A percentile compares a stretch with the other conserved stretches of the same genome.
These are phyloP conservation scores for Condylostoma magnum DNA, from an alignment of 169 alveolate genomes.

Conservation along the genomic window DNA sequence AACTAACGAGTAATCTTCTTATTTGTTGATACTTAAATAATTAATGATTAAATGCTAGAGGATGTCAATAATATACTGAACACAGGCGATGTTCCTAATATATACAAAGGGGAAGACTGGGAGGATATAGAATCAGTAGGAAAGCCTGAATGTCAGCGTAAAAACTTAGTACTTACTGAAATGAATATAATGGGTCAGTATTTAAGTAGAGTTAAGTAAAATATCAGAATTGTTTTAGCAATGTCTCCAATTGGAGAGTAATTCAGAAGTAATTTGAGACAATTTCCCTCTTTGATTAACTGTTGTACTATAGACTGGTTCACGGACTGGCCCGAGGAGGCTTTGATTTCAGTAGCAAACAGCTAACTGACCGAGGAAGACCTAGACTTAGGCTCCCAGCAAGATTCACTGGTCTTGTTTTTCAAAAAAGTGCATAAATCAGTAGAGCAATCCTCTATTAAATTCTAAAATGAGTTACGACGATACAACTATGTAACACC, in stretches of 20 bases:
- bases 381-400: conserved; percentile 42
- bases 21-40: conserved; percentile 90
- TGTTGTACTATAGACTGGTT: conserved; percentile 95
- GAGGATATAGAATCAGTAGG: conserved; percentile 87
- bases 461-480: conserved; percentile 79
- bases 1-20: conserved; percentile 88
- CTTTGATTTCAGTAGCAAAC: conserved; percentile 88
- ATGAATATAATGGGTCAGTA: conserved; percentile 90
- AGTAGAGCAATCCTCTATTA: conserved; percentile 82
- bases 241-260: conserved; percentile 91
- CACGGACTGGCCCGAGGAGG: conserved; percentile 95
- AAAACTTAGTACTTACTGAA: conserved; percentile 85
- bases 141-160: conserved; percentile 77
- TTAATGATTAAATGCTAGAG: conserved; percentile 91
- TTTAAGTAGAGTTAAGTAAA: conserved; percentile 86
- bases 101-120: conserved; percentile 90
- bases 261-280: conserved; percentile 87
- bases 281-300: conserved; percentile 93
- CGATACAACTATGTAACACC: conserved; percentile 84
- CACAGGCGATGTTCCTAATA: conserved; percentile 92
- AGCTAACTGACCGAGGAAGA: conserved; percentile 83
- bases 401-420: conserved; percentile 80
- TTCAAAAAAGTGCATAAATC: conserved; percentile 89
- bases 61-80: conserved; percentile 91
- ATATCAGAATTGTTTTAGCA: conserved; percentile 90